These are phyloP conservation scores for Pyrenula aspistea DNA, from an alignment of 495 filamentous ascomycete species.

Conservation along the genomic window DNA sequence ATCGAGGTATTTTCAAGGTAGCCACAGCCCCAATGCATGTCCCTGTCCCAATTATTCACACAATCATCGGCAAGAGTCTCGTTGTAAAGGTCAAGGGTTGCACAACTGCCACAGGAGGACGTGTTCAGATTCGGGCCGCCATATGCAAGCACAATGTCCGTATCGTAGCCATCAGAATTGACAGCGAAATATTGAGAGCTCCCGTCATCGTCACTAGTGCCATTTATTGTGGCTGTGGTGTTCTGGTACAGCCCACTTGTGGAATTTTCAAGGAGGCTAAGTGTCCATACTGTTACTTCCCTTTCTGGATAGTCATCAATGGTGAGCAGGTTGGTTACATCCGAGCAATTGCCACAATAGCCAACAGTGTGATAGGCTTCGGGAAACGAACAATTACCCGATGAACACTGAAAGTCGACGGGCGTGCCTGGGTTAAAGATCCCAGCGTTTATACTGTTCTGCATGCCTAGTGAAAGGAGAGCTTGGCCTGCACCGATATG, in stretches of 20 bases:
- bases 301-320: too few species aligned
- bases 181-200: background rate
- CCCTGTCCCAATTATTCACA: background rate
- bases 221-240: background rate
- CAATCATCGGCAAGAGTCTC: too few species aligned
- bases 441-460: background rate
- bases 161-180: background rate
- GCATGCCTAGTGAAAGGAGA: background rate
- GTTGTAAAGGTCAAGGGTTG: too few species aligned
- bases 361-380: constrained; percentile 28
- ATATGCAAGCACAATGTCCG: background rate
- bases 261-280: background rate
- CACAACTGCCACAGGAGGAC: too few species aligned
- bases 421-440: background rate
- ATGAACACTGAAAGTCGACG: constrained; percentile 19
- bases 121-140: too few species aligned
- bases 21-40: background rate
- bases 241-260: too few species aligned
- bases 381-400: constrained; percentile 30
- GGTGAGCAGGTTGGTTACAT: constrained; percentile 15
- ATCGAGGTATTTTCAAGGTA: background rate
- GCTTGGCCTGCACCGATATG: background rate
- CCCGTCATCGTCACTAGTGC: background rate
- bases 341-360: constrained; percentile 26
- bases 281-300: background rate